Evolutionary conservation across 1,284 basidiomycete genomes (phyloP), one percentile per base, ranked within the genome.

Genomic region (Mycena citricolor): DNA sequence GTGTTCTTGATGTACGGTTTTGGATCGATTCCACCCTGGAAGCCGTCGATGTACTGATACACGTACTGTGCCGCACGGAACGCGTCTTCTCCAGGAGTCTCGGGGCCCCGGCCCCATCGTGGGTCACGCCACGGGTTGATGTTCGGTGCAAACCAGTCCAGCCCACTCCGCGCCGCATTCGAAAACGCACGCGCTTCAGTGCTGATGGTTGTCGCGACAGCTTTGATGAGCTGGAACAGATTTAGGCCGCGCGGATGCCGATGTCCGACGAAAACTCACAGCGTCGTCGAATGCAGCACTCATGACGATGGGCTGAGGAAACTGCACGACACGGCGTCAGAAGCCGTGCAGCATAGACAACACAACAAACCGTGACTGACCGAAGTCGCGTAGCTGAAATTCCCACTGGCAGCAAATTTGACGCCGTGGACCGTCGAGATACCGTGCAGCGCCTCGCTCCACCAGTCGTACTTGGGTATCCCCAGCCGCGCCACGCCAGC

Each of bases 231-330:
- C 1, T 22, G n/a, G n/a, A n/a, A n/a, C n/a, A n/a, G n/a, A n/a
- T n/a, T n/a, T n/a, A n/a, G n/a, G n/a, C n/a, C n/a, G n/a, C n/a
- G n/a, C n/a, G n/a, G n/a, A n/a, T n/a, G n/a, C n/a, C n/a, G n/a
- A n/a, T n/a, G n/a, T 71, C 53, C 20, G n/a, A n/a, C n/a, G n/a
- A 12, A 23, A 11, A n/a, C 43, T 33, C 13, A 24, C 19, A 4
- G 65, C 57, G 47, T 77, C 74, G 47, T 81, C 73, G 81, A 94
- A 94, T 32, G 91, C 86, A 47, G 92, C 90, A 59, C 90, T 88
- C 80, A 95, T 85, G 57, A 90, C 79, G 58, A 94, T 94, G 46
- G 92, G 94, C 61, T 90, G 67, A 4, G 77, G 77, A 59, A 81
- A 79, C 25, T 29, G 26, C 26, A 29, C n/a, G 26, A 10, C 26